A percentile compares a stretch with the other conserved stretches of the same genome.
These are phyloP conservation scores for Suhomyces xylopsoci DNA, from an alignment of 805 yeast species.

Conservation along the genomic window DNA sequence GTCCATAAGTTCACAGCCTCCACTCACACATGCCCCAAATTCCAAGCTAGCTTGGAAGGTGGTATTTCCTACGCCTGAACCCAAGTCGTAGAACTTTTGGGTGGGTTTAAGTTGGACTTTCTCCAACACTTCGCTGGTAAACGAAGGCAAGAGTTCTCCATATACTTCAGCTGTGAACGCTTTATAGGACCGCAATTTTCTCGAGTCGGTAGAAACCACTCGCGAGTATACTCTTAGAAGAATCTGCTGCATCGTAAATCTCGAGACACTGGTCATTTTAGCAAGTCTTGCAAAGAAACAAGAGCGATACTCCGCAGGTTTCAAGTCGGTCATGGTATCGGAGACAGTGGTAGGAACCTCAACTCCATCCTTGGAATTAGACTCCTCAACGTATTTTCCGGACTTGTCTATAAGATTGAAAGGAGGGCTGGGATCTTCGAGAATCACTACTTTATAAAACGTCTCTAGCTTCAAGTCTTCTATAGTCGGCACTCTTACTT, in stretches of 20 bases:
- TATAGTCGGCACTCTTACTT: slow-evolving; percentile 10
- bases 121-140: slow-evolving; percentile 57
- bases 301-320: slow-evolving; percentile 19
- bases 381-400: background rate
- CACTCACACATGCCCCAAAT: slow-evolving; percentile 69
- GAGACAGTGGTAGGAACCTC: slow-evolving; percentile 2
- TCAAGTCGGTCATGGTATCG: background rate
- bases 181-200: slow-evolving; percentile 62
- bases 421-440: slow-evolving; percentile 11
- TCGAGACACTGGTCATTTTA: slow-evolving; percentile 22
- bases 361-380: background rate
- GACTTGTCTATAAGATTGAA: slow-evolving; percentile 3
- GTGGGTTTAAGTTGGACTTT: slow-evolving; percentile 56
- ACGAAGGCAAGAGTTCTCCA: slow-evolving; percentile 83
- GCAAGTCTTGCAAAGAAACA: slow-evolving; percentile 21
- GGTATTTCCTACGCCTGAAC: slow-evolving; percentile 94
- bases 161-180: slow-evolving; percentile 90
- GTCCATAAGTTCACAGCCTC: slow-evolving; percentile 88
- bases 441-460: slow-evolving; percentile 15
- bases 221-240: slow-evolving; percentile 72
- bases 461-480: slow-evolving; percentile 20
- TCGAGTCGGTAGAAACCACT: slow-evolving; percentile 71
- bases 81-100: slow-evolving; percentile 77
- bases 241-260: slow-evolving; percentile 56
- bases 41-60: slow-evolving; percentile 86